These are phyloP conservation scores for Termitomyces sp. DNA, from an alignment of 768 basidiomycete genomes.

Conservation along the genomic window DNA sequence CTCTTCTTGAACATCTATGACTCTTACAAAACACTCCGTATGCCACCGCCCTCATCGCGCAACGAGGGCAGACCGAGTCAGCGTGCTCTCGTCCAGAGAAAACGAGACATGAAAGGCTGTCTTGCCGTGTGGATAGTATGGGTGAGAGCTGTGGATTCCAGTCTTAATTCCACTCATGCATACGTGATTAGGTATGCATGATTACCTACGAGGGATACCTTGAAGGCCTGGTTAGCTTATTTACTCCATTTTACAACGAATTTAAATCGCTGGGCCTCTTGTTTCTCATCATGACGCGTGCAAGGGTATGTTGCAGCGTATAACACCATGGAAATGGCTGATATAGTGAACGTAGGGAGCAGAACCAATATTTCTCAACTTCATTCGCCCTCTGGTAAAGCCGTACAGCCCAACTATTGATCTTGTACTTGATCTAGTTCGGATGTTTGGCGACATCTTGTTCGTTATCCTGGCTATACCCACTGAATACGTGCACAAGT, in stretches of 20 bases:
- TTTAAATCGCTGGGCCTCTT: slow-evolving; percentile 70
- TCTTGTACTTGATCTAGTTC: slow-evolving; percentile 52
- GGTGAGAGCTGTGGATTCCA: slow-evolving; percentile 40
- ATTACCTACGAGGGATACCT: slow-evolving; percentile 61
- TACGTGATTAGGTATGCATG: slow-evolving; percentile 55
- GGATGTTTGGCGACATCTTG: slow-evolving; percentile 63
- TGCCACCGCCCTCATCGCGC: slow-evolving; percentile 49
- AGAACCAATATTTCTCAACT: slow-evolving; percentile 79
- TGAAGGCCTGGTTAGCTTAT: slow-evolving; percentile 62
- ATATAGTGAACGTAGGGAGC: slow-evolving; percentile 56
- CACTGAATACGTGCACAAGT: slow-evolving; percentile 27
- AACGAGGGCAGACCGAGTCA: slow-evolving; percentile 61
- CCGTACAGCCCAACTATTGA: slow-evolving; percentile 72
- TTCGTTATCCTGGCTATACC: slow-evolving; percentile 39
- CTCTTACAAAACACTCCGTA: slow-evolving; percentile 79
- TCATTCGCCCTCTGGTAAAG: slow-evolving; percentile 74
- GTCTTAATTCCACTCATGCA: slow-evolving; percentile 7
- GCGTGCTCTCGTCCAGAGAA: slow-evolving; percentile 69
- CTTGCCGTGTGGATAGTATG: slow-evolving; percentile 84
- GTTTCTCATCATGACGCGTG: slow-evolving; percentile 73
- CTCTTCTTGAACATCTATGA: slow-evolving; percentile 80
- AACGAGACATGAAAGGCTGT: slow-evolving; percentile 83
- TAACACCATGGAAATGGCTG: background rate
- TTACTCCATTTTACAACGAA: slow-evolving; percentile 84
- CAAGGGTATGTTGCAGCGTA: slow-evolving; percentile 44